Percentiles rank a stretch among this genome's conserved stretches.
Evolutionary conservation across 163 green algal species (phyloP).

Genomic region (Volvox carteri): DNA sequence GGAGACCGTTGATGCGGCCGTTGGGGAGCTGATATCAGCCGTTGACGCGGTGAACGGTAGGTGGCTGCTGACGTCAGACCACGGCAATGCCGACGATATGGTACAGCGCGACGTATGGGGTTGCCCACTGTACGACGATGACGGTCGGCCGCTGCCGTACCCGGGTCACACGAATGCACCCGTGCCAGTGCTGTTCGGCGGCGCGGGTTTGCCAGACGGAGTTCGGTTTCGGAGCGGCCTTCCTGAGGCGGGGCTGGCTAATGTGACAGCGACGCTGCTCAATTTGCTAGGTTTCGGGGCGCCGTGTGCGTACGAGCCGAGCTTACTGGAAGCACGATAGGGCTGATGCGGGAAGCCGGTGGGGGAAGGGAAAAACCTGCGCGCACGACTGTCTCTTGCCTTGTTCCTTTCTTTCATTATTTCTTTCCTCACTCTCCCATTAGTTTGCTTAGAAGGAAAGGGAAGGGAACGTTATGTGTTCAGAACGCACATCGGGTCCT

Average conservation of each 20-base stretch:
- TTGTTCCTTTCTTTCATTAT: too few relatives aligned
- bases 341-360: too few relatives aligned
- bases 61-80: constrained; percentile 92
- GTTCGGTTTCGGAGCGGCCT: constrained; percentile 80
- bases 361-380: too few relatives aligned
- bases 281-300: constrained; percentile 88
- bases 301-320: constrained; percentile 53
- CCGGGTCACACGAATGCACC: constrained; percentile 93
- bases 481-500: too few relatives aligned
- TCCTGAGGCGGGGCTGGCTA: constrained; percentile 85
- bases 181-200: constrained; percentile 89
- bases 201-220: constrained; percentile 81
- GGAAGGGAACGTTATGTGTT: too few relatives aligned
- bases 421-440: too few relatives aligned
- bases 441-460: too few relatives aligned
- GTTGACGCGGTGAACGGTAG: constrained; percentile 69
- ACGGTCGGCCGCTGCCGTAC: constrained; percentile 85
- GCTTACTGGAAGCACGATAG: constrained; percentile 20
- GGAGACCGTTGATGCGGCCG: constrained; percentile 83
- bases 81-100: constrained; percentile 98
- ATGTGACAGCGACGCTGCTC: constrained; percentile 91
- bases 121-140: constrained; percentile 62
- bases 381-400: too few relatives aligned
- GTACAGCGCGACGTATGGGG: constrained; percentile 89
- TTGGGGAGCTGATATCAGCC: constrained; percentile 87